Evolutionary conservation across 495 filamentous ascomycete species (phyloP).

Genomic region (Penicillium cataractarum): DNA sequence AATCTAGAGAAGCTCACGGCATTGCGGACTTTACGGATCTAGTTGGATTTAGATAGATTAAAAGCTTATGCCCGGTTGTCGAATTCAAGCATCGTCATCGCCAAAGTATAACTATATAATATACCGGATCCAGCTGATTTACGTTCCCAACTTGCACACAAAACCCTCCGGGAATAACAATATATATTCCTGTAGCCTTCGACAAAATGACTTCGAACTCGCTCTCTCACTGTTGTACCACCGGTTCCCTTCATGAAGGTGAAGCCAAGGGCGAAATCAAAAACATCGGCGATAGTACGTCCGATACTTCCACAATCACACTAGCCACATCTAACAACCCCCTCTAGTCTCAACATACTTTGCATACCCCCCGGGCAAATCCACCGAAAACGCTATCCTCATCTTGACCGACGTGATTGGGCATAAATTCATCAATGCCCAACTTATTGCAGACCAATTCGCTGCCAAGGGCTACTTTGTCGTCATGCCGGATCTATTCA

Average conservation of each 20-base stretch:
- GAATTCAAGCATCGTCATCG: background rate
- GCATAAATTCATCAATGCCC: conserved; percentile 38
- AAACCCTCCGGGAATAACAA: too few relatives aligned
- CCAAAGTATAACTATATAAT: background rate
- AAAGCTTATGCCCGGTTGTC: background rate
- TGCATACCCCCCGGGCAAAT: conserved; percentile 23
- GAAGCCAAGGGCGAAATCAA: conserved; percentile 27
- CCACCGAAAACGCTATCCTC: conserved; percentile 32
- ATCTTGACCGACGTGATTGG: conserved; percentile 41
- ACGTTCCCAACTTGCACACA: background rate
- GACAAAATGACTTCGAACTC: conserved; percentile 14
- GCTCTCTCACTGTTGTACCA: conserved; percentile 18
- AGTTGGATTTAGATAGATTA: background rate
- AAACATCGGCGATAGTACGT: conserved; percentile 21
- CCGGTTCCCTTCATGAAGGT: conserved; percentile 27
- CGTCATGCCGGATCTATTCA: conserved; percentile 61
- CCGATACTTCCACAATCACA: background rate
- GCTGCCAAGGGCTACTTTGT: conserved; percentile 78
- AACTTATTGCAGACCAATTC: conserved; percentile 67
- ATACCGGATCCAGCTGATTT: background rate
- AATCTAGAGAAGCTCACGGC: background rate
- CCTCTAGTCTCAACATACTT: conserved; percentile 37
- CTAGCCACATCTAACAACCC: background rate
- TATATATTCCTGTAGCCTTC: background rate
- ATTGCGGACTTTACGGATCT: conserved; percentile 7